Percentiles rank a stretch among this genome's conserved stretches.
Evolutionary conservation across 2,329 filamentous ascomycete species (phyloP).

Genomic region (Microsporum ferrugineum): DNA sequence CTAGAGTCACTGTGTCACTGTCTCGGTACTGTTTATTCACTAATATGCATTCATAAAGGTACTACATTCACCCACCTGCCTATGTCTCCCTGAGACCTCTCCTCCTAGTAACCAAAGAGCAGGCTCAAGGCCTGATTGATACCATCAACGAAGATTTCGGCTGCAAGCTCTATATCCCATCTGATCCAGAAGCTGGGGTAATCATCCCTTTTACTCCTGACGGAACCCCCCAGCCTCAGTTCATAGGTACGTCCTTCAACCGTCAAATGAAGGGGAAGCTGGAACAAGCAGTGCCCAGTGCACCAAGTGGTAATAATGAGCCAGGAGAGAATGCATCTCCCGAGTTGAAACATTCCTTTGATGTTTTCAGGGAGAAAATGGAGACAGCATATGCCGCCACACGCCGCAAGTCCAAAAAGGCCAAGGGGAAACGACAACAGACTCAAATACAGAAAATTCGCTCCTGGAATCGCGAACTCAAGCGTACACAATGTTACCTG

Average conservation of each 20-base stretch:
- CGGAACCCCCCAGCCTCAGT: conserved; percentile 54
- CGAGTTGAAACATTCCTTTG: conserved; percentile 24
- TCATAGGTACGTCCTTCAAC: conserved; percentile 48
- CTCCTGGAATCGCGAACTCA: conserved; percentile 45
- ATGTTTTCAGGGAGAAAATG: conserved; percentile 45
- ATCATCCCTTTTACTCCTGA: conserved; percentile 50
- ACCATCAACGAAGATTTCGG: conserved; percentile 48
- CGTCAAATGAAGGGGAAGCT: conserved; percentile 32
- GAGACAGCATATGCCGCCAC: conserved; percentile 40
- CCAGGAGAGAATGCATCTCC: conserved; percentile 18
- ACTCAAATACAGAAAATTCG: conserved; percentile 42
- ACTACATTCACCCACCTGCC: conserved; percentile 51
- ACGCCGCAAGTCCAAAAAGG: conserved; percentile 39
- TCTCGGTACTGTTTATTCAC: background rate
- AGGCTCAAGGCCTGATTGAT: conserved; percentile 54
- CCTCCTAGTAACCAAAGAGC: conserved; percentile 55
- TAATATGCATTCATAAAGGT: conserved; percentile 37
- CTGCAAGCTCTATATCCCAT: conserved; percentile 48
- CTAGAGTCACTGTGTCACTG: background rate
- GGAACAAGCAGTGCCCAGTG: conserved; percentile 25
- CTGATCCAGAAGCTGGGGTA: conserved; percentile 45
- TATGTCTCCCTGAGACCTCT: conserved; percentile 42
- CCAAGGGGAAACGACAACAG: conserved; percentile 41
- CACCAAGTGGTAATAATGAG: conserved; percentile 16
- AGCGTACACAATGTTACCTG: conserved; percentile 57